Evolutionary conservation across 371 early-diverging fungal species (phyloP), one percentile per base, ranked within the genome.

Genomic region (Mucor lusitanicus): DNA sequence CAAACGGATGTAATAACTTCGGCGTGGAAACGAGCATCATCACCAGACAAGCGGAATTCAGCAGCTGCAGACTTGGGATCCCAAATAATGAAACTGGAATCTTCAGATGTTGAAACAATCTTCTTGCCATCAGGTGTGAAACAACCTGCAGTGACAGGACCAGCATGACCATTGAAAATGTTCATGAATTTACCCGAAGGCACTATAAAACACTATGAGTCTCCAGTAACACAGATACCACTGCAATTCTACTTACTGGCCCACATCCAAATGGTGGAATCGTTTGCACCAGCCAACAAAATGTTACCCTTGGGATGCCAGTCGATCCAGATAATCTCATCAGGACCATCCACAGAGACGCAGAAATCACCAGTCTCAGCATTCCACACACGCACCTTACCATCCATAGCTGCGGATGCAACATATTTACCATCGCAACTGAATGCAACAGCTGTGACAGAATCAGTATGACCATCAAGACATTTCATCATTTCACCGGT

Each of bases 231-330:
- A 50, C 19, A 23, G 35, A 12, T 56, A 2, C 33, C 61, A 54
- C 35, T n/a, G 32, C 28, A 58, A 46, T 59, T 59, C 8, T 4
- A 59, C 77, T 70, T 81, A 85, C 85, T 77, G 9, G 91, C 90
- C 94, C 94, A 96, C 97, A 98, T 96, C 97, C 97, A 98, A 59
- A 97, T 75, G 3, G 94, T 92, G 1, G 91, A 90, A 77, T 98
- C 99, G 25, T 78, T 82, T 32, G 92, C 87, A 35, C 98, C 98
- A 6, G 93, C 94, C 25, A 97, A 75, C 39, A 99, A 65, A 21
- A 97, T 92, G 62, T 89, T 88, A 48, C 99, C 99, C 68, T 92
- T 89, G 9, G 96, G 96, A 81, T 99, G 99, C 98, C 98, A 99
- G 69, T 92, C 80, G 37, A 97, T 69, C 97, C 98, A 98, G 35